Evolutionary conservation across 441 rosid species (phyloP).

Genomic region (Bocquillonia castaneifolia): DNA sequence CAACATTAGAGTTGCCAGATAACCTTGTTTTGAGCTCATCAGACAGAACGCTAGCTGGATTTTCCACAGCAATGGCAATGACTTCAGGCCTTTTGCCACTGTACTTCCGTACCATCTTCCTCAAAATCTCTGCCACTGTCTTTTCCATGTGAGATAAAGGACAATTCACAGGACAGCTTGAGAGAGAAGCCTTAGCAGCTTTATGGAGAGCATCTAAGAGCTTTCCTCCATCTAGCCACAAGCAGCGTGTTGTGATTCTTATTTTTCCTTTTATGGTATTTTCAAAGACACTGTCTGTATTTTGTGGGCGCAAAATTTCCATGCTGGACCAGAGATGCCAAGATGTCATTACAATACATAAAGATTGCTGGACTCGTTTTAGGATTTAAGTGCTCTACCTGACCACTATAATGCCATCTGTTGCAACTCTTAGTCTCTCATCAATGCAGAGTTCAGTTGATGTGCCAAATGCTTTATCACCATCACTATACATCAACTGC

Average conservation of each 20-base stretch:
- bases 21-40: conserved; percentile 61
- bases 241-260: conserved; percentile 89
- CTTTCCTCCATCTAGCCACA: conserved; percentile 97
- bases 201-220: conserved; percentile 83
- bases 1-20: conserved; percentile 57
- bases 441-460: conserved; percentile 87
- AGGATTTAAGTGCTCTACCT: conserved; percentile 43
- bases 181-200: conserved; percentile 89
- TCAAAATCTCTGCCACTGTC: conserved; percentile 70
- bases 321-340: conserved; percentile 52
- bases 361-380: not conserved
- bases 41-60: conserved; percentile 64
- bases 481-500: conserved; percentile 96
- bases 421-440: conserved; percentile 84
- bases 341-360: conserved; percentile 6
- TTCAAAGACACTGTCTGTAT: conserved; percentile 35
- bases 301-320: conserved; percentile 80
- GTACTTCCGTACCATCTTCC: conserved; percentile 91
- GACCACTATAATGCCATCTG: conserved; percentile 89
- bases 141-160: conserved; percentile 90
- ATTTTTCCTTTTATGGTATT: conserved; percentile 74
- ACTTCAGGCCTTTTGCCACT: conserved; percentile 96
- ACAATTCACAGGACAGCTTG: conserved; percentile 82
- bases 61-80: conserved; percentile 72
- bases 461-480: conserved; percentile 95